Evolutionary conservation across 306 rosid genomes (phyloP).

Genomic region (Trichosanthes cucumerina): DNA sequence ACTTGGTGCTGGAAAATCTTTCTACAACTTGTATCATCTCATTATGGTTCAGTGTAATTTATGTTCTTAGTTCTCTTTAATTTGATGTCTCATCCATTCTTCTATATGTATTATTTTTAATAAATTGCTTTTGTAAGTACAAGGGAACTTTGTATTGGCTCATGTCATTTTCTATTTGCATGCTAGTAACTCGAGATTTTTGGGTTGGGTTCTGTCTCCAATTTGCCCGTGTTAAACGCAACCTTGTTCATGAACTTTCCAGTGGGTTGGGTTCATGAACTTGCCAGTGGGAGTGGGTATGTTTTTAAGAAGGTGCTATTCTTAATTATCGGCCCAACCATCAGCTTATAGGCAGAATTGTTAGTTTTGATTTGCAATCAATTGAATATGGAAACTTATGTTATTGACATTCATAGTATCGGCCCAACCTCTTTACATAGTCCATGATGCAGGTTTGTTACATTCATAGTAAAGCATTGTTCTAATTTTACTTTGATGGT

Average conservation of each 20-base stretch:
- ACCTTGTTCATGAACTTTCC: not conserved
- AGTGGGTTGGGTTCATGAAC: slow-evolving; percentile 3
- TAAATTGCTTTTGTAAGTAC: not conserved
- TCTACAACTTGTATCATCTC: not conserved
- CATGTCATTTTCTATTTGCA: not conserved
- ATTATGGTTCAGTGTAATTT: not conserved
- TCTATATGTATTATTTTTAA: not conserved
- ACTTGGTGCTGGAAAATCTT: not conserved
- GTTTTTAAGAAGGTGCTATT: not conserved
- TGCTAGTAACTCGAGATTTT: not conserved
- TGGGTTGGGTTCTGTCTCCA: not conserved
- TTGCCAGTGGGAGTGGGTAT: not conserved
- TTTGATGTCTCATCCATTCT: not conserved
- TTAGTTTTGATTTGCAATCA: not conserved
- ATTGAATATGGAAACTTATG: not conserved
- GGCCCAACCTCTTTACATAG: not conserved
- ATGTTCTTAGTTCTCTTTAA: not conserved
- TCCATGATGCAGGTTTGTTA: not conserved
- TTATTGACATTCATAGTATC: not conserved
- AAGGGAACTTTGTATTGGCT: not conserved
- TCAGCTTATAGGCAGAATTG: not conserved
- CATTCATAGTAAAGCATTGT: not conserved
- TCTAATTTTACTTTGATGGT: slow-evolving; percentile 10
- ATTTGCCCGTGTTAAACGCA: not conserved
- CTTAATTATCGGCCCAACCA: not conserved